A percentile compares a stretch with the other conserved stretches of the same genome.
phyloP scores from a whole-genome alignment of 306 rosid genomes.

The Acacia melanoxylon region DNA sequence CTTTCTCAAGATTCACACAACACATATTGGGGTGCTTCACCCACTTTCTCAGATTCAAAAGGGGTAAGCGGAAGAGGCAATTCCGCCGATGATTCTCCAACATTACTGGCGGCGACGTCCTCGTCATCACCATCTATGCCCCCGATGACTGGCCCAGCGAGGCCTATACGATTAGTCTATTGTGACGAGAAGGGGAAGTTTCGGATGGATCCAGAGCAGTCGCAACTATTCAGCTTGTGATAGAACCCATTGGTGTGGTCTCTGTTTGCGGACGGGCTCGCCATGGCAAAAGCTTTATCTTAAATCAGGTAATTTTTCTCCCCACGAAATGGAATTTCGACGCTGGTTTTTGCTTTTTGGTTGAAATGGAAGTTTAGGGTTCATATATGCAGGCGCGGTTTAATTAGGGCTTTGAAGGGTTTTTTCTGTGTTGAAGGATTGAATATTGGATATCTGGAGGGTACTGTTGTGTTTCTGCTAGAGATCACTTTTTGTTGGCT shows the following conservation, averaged over 20 bases:
- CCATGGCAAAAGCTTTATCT: too few relatives aligned
- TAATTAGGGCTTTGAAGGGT: neutral
- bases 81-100: too few relatives aligned
- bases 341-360: too few relatives aligned
- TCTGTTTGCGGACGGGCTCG: conserved; percentile 78
- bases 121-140: conserved; percentile 37
- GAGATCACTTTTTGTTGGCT: neutral
- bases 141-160: conserved; percentile 70
- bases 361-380: too few relatives aligned
- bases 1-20: too few relatives aligned
- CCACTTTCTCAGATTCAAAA: too few relatives aligned
- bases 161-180: conserved; percentile 83
- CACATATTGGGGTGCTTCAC: too few relatives aligned
- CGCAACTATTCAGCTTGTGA: neutral
- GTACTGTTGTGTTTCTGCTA: neutral
- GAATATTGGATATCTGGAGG: neutral
- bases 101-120: neutral
- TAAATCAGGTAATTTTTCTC: too few relatives aligned
- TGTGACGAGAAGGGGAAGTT: conserved; percentile 43
- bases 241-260: neutral
- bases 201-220: conserved; percentile 4
- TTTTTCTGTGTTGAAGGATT: neutral
- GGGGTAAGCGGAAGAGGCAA: too few relatives aligned
- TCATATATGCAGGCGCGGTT: neutral
- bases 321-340: too few relatives aligned